phyloP scores from a whole-genome alignment of 345 rosid genomes.

The Microthlaspi erraticum region DNA sequence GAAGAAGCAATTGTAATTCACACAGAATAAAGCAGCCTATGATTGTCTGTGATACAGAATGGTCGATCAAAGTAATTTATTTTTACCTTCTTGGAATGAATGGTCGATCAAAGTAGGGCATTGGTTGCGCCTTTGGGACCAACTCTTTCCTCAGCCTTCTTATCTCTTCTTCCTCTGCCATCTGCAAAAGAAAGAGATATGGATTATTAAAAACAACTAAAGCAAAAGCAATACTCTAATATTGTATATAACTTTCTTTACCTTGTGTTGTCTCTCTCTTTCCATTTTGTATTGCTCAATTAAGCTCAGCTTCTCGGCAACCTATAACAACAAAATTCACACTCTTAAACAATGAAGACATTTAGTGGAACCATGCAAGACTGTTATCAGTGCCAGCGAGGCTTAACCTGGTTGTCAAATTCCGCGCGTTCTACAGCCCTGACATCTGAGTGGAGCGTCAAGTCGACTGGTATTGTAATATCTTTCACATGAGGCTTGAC shows the following conservation, averaged over 20 bases:
- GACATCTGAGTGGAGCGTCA: constrained; percentile 72
- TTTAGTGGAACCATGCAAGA: not conserved
- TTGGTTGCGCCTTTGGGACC: constrained; percentile 93
- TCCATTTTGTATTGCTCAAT: constrained; percentile 91
- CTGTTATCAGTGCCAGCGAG: not conserved
- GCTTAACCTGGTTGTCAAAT: constrained; percentile 82
- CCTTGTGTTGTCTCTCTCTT: constrained; percentile 87
- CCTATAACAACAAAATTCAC: constrained; percentile 48
- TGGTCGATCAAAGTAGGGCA: constrained; percentile 97
- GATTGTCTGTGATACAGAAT: not conserved
- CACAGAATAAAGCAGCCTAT: not conserved
- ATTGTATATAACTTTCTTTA: constrained; percentile 35
- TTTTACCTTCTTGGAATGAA: constrained; percentile 87
- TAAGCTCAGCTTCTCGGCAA: constrained; percentile 76
- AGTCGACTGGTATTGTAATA: constrained; percentile 69
- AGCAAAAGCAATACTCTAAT: constrained; percentile 5
- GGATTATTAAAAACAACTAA: constrained; percentile 14
- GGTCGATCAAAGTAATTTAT: not conserved
- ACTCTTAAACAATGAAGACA: constrained; percentile 13
- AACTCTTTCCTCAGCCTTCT: constrained; percentile 85
- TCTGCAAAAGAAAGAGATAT: constrained; percentile 43
- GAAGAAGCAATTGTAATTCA: not conserved
- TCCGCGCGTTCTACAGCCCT: constrained; percentile 90
- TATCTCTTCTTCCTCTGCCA: constrained; percentile 91
- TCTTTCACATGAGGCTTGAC: constrained; percentile 82